These are phyloP conservation scores for Dactylis glomerata DNA, from an alignment of 176 grass and related monocot species.

Conservation along the genomic window DNA sequence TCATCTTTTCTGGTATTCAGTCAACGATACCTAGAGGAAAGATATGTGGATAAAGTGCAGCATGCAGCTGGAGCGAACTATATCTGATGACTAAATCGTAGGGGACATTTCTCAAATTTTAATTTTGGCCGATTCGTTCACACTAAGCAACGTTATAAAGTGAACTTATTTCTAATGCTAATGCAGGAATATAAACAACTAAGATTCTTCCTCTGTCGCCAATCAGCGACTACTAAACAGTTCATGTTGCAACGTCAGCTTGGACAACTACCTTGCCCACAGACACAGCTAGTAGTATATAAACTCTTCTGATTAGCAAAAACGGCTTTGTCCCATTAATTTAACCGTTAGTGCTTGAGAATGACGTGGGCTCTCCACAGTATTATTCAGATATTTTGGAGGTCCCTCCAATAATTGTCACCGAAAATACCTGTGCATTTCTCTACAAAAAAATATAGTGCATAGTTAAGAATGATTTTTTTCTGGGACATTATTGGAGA, in stretches of 20 bases:
- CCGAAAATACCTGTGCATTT: background rate
- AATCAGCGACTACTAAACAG: background rate
- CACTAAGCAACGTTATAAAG: background rate
- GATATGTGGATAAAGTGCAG: background rate
- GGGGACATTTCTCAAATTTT: background rate
- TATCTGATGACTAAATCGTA: background rate
- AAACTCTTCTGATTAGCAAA: background rate
- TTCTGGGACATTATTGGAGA: background rate
- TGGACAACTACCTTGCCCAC: background rate
- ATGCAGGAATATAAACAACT: background rate
- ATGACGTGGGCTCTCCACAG: background rate
- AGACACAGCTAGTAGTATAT: background rate
- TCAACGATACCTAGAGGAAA: background rate
- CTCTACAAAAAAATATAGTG: too few species aligned
- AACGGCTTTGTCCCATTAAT: background rate
- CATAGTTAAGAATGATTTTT: background rate
- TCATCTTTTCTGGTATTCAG: background rate
- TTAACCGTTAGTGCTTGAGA: background rate
- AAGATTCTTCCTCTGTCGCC: background rate
- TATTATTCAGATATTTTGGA: background rate
- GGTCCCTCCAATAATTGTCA: background rate
- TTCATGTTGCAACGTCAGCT: background rate
- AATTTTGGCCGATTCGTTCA: background rate
- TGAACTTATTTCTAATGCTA: background rate
- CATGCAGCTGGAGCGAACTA: background rate